A percentile compares a stretch with the other conserved stretches of the same genome.
phyloP scores from a whole-genome alignment of 1,139 yeast species.

The Scheffersomyces cryptocercus region DNA sequence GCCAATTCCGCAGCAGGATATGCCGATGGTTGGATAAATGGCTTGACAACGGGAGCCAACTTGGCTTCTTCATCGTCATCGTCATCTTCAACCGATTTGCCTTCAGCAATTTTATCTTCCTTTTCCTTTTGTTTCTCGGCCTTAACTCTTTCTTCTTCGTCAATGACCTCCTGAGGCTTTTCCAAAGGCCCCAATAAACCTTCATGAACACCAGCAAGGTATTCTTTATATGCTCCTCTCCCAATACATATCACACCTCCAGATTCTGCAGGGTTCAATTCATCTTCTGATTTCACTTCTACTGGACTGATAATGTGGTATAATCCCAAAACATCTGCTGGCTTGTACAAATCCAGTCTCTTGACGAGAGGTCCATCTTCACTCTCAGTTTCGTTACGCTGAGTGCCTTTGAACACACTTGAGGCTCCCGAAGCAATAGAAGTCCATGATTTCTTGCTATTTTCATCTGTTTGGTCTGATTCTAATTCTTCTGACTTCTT shows the following conservation, averaged over 20 bases:
- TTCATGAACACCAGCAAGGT: conserved; percentile 86
- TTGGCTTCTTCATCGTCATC: conserved; percentile 26
- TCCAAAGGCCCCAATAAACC: conserved; percentile 92
- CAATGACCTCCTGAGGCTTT: conserved; percentile 46
- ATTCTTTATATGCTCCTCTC: conserved; percentile 94
- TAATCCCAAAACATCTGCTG: conserved; percentile 61
- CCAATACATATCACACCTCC: conserved; percentile 95
- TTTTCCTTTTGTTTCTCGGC: conserved; percentile 17
- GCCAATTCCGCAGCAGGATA: conserved; percentile 59
- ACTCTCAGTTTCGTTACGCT: conserved; percentile 5
- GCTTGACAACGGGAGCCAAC: conserved; percentile 53
- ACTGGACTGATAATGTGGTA: conserved; percentile 41
- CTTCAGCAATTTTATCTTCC: conserved; percentile 15
- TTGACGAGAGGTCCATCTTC: conserved; percentile 24
- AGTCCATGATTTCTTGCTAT: conserved; percentile 12
- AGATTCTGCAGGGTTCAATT: conserved; percentile 43
- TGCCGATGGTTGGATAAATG: conserved; percentile 60
- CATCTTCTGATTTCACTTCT: conserved; percentile 48
- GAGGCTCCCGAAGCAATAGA: conserved; percentile 2
- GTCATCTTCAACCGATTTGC: conserved; percentile 12
- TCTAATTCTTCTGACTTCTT: conserved; percentile 6
- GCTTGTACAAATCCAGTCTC: conserved; percentile 46
- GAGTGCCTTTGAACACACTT: conserved; percentile 7
- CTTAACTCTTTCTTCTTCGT: conserved; percentile 28
- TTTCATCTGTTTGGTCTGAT: background rate